Conservation (phyloP, 805 yeast genomes). For the Zygosaccharomyces gambellarensis region DNA sequence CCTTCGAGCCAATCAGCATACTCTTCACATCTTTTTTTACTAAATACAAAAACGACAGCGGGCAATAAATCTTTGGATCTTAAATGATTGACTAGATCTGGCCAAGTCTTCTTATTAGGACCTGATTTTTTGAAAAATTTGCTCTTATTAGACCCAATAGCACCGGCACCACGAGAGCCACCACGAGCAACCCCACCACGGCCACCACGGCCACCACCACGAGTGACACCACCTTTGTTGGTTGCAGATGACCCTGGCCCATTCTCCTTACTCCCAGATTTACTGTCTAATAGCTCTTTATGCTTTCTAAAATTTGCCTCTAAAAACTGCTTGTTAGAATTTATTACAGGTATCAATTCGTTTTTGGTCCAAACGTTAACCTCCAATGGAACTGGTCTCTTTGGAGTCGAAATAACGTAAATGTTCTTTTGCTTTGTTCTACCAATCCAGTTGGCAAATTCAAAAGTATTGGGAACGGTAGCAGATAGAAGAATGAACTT, state of each 20-base stretch:
- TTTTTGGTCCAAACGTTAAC: slow-evolving; percentile 81
- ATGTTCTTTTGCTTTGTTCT: slow-evolving; percentile 94
- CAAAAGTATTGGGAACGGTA: slow-evolving; percentile 97
- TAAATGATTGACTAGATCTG: slow-evolving; percentile 63
- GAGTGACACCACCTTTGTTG: slow-evolving; percentile 29
- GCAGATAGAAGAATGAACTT: slow-evolving; percentile 89
- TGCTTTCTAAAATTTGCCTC: slow-evolving; percentile 61
- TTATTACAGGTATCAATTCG: slow-evolving; percentile 66
- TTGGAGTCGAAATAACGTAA: slow-evolving; percentile 92
- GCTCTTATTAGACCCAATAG: slow-evolving; percentile 34
- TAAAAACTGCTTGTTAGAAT: slow-evolving; percentile 63
- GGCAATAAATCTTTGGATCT: slow-evolving; percentile 72
- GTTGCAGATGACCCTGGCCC: slow-evolving; percentile 34
- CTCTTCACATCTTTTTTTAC: slow-evolving; percentile 89
- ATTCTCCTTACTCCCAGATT: slow-evolving; percentile 41
- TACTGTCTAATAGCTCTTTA: slow-evolving; percentile 45
- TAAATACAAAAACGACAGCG: slow-evolving; percentile 88
- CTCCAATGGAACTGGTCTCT: slow-evolving; percentile 94
- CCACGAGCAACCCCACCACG: slow-evolving; percentile 35
- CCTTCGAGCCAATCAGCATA: slow-evolving; percentile 75
- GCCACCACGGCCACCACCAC: slow-evolving; percentile 28
- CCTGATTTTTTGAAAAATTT: slow-evolving; percentile 49
- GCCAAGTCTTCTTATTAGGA: slow-evolving; percentile 78
- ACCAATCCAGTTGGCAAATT: slow-evolving; percentile 98
- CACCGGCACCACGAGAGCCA: slow-evolving; percentile 40